A percentile compares a stretch with the other conserved stretches of the same genome.
Evolutionary conservation across 169 alveolate species (phyloP).

Genomic region (Babesia microti): DNA sequence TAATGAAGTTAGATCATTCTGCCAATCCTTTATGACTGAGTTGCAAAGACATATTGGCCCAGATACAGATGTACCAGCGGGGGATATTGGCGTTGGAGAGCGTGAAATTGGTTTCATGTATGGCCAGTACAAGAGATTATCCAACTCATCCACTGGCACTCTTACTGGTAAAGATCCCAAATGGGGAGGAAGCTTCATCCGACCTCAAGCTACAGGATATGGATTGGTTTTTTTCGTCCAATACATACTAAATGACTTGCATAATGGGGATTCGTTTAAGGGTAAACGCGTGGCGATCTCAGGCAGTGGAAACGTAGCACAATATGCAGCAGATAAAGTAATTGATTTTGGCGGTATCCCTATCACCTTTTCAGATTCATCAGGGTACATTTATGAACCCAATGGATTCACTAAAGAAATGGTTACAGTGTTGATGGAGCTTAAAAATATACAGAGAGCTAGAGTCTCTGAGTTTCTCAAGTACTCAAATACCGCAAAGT

Average conservation of each 20-base stretch:
- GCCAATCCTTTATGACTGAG: slow-evolving; percentile 67
- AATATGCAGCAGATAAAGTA: slow-evolving; percentile 64
- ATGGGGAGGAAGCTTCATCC: slow-evolving; percentile 72
- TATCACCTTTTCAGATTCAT: slow-evolving; percentile 62
- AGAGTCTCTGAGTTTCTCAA: slow-evolving; percentile 45
- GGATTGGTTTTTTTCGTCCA: slow-evolving; percentile 71
- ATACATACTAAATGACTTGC: slow-evolving; percentile 39
- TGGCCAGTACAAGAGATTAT: slow-evolving; percentile 69
- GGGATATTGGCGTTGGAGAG: slow-evolving; percentile 78
- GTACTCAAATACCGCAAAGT: slow-evolving; percentile 39
- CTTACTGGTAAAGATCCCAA: slow-evolving; percentile 68
- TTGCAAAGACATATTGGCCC: slow-evolving; percentile 67
- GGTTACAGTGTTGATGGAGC: slow-evolving; percentile 31
- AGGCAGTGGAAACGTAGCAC: slow-evolving; percentile 79
- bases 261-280: slow-evolving; percentile 17
- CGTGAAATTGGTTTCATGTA: slow-evolving; percentile 72
- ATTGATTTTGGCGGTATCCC: slow-evolving; percentile 63
- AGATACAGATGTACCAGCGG: slow-evolving; percentile 75
- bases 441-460: slow-evolving; percentile 45
- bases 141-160: slow-evolving; percentile 56
- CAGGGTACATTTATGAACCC: slow-evolving; percentile 55
- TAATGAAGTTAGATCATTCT: slow-evolving; percentile 60
- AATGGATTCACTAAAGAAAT: slow-evolving; percentile 59
- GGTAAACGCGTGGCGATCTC: slow-evolving; percentile 62
- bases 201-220: slow-evolving; percentile 79